Percentiles rank a stretch among this genome's conserved stretches.
Evolutionary conservation across 1,284 basidiomycete genomes (phyloP).

Genomic region (Lentinula novae-zelandiae): DNA sequence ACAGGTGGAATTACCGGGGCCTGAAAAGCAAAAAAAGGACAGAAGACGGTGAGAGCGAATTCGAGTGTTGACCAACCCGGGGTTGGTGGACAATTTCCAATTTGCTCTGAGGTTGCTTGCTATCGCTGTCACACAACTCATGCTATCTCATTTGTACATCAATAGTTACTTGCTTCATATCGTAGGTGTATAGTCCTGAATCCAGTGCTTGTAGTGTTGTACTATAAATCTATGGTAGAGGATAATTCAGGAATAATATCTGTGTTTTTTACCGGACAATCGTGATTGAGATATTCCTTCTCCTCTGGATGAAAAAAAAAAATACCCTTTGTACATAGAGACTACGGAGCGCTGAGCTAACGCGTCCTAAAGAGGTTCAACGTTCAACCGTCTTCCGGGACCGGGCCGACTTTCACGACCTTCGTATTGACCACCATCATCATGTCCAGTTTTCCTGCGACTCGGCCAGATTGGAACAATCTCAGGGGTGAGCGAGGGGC

Average conservation of each 20-base stretch:
- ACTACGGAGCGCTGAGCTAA: too few relatives aligned
- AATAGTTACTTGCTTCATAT: constrained; percentile 8
- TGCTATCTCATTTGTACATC: neutral
- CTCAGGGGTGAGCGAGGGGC: constrained; percentile 3
- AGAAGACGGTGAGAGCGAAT: constrained; percentile 7
- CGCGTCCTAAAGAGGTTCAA: too few relatives aligned
- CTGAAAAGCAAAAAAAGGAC: constrained; percentile 12
- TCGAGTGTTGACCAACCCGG: neutral
- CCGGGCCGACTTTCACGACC: too few relatives aligned
- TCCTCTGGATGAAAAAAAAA: too few relatives aligned
- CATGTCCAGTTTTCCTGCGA: constrained; percentile 4
- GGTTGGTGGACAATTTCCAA: neutral
- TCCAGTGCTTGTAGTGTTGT: neutral
- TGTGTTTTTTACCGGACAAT: too few relatives aligned
- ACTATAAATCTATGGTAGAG: neutral
- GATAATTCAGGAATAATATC: neutral
- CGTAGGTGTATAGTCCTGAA: neutral
- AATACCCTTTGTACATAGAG: too few relatives aligned
- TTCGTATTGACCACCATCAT: neutral
- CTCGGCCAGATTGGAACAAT: constrained; percentile 12
- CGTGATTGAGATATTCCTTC: too few relatives aligned
- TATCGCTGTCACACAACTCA: neutral
- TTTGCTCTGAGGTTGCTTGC: neutral
- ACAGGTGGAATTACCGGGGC: constrained; percentile 14
- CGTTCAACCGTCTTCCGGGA: too few relatives aligned